These are phyloP conservation scores for Halophytophthora batemanensis DNA, from an alignment of 352 stramenopile species.

Conservation along the genomic window DNA sequence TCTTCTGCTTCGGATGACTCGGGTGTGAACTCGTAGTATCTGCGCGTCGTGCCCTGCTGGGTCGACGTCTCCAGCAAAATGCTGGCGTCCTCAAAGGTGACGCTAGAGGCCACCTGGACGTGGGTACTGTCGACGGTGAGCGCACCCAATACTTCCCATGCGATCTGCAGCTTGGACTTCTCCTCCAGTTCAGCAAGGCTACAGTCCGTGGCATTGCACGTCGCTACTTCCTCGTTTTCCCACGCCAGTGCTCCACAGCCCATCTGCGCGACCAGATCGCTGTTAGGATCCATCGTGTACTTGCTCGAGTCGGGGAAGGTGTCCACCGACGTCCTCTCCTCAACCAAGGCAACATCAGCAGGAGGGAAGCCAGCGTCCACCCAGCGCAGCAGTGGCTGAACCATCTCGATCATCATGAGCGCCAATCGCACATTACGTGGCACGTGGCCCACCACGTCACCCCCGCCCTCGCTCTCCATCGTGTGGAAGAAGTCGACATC, in stretches of 20 bases:
- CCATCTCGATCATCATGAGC: conserved; percentile 94
- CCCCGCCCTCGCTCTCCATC: conserved; percentile 16
- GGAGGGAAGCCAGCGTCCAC: conserved; percentile 29
- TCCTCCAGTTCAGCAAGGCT: conserved; percentile 12
- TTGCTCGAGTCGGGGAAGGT: conserved; percentile 44
- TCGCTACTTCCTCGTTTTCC: conserved; percentile 35
- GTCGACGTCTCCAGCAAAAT: conserved; percentile 46
- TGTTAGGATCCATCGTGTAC: conserved; percentile 31
- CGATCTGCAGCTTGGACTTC: conserved; percentile 53
- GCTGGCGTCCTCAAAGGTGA: conserved; percentile 35
- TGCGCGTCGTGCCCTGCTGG: conserved; percentile 50
- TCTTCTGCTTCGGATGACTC: conserved; percentile 26
- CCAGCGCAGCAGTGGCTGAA: conserved; percentile 92
- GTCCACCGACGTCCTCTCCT: conserved; percentile 12
- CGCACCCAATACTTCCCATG: conserved; percentile 77
- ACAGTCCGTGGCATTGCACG: conserved; percentile 47
- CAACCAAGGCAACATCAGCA: too few relatives aligned
- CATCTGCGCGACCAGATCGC: conserved; percentile 44
- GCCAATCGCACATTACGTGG: conserved; percentile 94
- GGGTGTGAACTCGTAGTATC: conserved; percentile 56
- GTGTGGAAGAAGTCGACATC: conserved; percentile 66
- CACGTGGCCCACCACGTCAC: conserved; percentile 88
- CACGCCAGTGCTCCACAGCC: conserved; percentile 43
- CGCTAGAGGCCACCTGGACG: conserved; percentile 55
- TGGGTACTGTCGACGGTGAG: conserved; percentile 73